Evolutionary conservation across 176 grass and related monocot species (phyloP).

Genomic region (Microstegium vimineum): DNA sequence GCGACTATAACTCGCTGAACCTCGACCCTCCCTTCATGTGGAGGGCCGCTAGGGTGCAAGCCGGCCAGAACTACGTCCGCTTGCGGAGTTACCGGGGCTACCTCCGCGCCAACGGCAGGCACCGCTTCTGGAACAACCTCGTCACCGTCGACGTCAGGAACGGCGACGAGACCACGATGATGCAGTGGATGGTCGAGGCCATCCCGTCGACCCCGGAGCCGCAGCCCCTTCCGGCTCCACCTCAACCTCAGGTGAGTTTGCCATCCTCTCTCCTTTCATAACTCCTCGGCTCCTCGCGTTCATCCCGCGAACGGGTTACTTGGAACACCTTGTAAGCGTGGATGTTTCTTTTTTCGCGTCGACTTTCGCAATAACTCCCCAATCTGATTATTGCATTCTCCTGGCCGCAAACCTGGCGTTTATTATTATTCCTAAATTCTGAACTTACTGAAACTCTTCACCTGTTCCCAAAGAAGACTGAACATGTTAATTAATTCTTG

Average conservation of each 20-base stretch:
- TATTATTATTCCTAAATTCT: neutral
- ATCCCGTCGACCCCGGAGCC: neutral
- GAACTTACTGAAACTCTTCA: neutral
- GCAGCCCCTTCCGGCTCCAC: neutral
- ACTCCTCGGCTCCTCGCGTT: neutral
- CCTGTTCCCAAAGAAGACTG: neutral
- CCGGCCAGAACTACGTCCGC: neutral
- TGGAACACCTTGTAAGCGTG: too few relatives aligned
- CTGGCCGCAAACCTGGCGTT: neutral
- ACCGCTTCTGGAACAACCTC: neutral
- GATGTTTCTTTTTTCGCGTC: too few relatives aligned
- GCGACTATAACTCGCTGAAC: neutral
- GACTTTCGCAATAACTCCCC: too few relatives aligned
- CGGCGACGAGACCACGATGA: neutral
- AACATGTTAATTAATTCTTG: neutral
- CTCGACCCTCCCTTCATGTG: neutral
- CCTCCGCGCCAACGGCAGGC: conserved; percentile 8
- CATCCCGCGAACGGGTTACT: too few relatives aligned
- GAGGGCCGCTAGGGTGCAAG: neutral
- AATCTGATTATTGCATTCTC: neutral
- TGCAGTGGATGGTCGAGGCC: neutral
- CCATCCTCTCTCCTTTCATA: neutral
- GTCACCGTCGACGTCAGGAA: neutral
- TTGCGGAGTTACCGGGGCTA: neutral
- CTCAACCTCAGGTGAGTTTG: neutral